A percentile compares a stretch with the other conserved stretches of the same genome.
Conservation (phyloP, 345 rosid species). For the Syzygium aromaticum region DNA sequence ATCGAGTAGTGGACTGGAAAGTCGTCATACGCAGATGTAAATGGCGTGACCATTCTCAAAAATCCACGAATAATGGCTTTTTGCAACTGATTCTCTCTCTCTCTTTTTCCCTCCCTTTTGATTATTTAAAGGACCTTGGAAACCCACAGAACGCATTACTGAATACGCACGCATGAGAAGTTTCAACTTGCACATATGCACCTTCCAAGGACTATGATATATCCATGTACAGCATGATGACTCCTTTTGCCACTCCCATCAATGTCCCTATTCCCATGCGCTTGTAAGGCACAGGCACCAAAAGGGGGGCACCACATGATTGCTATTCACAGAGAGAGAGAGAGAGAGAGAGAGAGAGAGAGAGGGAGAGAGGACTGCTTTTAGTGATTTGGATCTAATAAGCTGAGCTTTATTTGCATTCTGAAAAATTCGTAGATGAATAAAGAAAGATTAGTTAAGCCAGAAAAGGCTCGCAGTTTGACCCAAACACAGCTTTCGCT, state of each 20-base stretch:
- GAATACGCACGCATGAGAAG: neutral
- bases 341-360: neutral
- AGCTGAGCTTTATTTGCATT: neutral
- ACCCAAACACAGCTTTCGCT: neutral
- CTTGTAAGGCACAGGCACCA: neutral
- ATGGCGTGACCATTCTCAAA: neutral
- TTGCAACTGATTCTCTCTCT: neutral
- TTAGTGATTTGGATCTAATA: neutral
- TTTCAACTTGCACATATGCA: neutral
- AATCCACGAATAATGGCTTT: slow-evolving; percentile 6
- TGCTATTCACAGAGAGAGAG: neutral
- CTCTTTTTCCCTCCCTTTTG: neutral
- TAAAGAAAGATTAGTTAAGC: neutral
- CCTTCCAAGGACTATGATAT: neutral
- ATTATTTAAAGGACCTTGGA: neutral
- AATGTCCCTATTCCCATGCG: neutral
- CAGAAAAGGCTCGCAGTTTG: neutral
- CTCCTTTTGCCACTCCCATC: neutral
- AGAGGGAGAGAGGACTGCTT: neutral
- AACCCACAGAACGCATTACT: neutral
- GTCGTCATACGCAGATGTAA: neutral
- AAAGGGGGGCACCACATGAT: neutral
- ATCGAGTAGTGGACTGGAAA: neutral
- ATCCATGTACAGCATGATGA: neutral
- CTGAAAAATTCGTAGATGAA: neutral